phyloP scores from a whole-genome alignment of 176 grass and related monocot genomes.

The Aegilops umbellulata region DNA sequence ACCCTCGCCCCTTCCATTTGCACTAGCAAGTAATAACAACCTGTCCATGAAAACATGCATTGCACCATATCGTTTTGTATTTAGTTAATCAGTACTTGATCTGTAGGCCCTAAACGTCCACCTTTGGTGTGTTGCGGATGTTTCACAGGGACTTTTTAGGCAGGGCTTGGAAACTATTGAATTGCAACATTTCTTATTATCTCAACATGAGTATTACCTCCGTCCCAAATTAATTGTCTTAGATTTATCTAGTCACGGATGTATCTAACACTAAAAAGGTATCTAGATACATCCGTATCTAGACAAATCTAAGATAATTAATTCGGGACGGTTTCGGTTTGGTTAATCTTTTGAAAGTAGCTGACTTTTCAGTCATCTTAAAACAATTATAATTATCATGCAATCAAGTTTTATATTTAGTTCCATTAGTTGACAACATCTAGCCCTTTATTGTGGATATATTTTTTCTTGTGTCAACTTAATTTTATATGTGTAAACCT shows the following conservation, averaged over 20 bases:
- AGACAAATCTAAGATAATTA: too few species aligned
- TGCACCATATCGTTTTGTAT: neutral
- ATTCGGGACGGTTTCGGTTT: too few species aligned
- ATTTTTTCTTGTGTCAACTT: neutral
- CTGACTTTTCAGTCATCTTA: neutral
- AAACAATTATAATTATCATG: neutral
- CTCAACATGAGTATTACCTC: neutral
- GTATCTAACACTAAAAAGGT: too few species aligned
- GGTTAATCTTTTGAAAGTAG: neutral
- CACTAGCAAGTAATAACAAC: neutral
- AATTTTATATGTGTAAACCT: neutral
- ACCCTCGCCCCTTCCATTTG: neutral
- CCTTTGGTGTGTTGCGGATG: neutral
- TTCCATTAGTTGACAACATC: too few species aligned
- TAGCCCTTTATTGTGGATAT: neutral
- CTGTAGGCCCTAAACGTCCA: neutral
- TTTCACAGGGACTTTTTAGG: neutral
- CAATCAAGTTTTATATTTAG: neutral
- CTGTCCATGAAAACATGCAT: conserved; percentile 3
- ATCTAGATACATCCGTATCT: too few species aligned
- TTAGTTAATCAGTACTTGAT: neutral
- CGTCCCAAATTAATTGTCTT: too few species aligned
- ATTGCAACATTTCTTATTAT: neutral
- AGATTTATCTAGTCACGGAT: too few species aligned
- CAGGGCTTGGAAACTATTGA: neutral